A percentile compares a stretch with the other conserved stretches of the same genome.
phyloP scores from a whole-genome alignment of 176 grass and related monocot species.

The Raddia distichophylla region DNA sequence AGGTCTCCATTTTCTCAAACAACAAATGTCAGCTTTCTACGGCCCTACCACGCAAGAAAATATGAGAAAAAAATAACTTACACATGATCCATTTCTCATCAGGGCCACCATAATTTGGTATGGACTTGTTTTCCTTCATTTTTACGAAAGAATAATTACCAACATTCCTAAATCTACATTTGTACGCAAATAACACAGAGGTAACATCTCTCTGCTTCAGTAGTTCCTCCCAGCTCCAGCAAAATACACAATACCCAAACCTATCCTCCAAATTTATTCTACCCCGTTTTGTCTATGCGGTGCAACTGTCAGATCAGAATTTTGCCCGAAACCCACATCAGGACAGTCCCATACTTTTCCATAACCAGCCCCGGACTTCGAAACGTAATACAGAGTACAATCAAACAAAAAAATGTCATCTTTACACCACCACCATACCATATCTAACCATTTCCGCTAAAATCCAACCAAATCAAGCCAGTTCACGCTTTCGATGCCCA shows the following conservation, averaged over 20 bases:
- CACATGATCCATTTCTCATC: not conserved
- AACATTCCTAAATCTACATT: not conserved
- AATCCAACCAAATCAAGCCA: not conserved
- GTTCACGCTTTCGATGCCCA: not conserved
- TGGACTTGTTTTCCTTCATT: not conserved
- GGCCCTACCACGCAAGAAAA: not conserved
- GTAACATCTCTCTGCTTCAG: not conserved
- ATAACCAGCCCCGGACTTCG: not conserved
- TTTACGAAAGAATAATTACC: not conserved
- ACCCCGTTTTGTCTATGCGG: not conserved
- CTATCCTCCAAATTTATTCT: not conserved
- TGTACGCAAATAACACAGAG: not conserved
- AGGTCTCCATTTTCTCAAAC: not conserved
- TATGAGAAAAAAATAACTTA: not conserved
- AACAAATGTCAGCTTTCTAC: not conserved
- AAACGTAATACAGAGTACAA: not conserved
- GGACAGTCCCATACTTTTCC: not conserved
- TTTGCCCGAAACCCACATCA: not conserved
- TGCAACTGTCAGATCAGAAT: not conserved
- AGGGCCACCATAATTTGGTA: not conserved
- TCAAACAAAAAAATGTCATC: not conserved
- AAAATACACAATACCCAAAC: not conserved
- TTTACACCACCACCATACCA: not conserved
- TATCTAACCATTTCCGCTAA: not conserved
- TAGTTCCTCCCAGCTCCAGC: not conserved